phyloP scores from a whole-genome alignment of 2,329 filamentous ascomycete genomes.

The Talaromyces sp. region DNA sequence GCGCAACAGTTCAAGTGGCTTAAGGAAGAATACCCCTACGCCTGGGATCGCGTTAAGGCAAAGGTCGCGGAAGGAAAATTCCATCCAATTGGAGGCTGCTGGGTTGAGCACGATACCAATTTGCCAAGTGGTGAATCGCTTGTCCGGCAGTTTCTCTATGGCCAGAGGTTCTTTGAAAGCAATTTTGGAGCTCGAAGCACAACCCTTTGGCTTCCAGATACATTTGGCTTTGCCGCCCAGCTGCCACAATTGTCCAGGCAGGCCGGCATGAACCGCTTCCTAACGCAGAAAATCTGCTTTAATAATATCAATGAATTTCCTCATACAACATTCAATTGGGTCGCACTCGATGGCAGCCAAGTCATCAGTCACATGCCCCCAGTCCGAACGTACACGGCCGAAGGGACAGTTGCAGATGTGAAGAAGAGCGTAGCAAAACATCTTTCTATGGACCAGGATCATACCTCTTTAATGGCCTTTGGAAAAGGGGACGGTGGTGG shows the following conservation, averaged over 20 bases:
- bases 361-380: constrained; percentile 98
- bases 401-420: constrained; percentile 92
- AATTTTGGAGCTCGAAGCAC: constrained; percentile 83
- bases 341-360: constrained; percentile 89
- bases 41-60: constrained; percentile 84
- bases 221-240: constrained; percentile 95
- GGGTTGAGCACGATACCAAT: constrained; percentile 99
- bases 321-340: constrained; percentile 99
- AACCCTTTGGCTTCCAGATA: constrained; percentile 98
- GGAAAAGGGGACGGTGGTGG: constrained; percentile 96
- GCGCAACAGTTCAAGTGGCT: constrained; percentile 99
- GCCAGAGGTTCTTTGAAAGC: constrained; percentile 90
- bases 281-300: constrained; percentile 98
- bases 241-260: constrained; percentile 89
- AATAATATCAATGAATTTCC: constrained; percentile 99
- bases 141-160: constrained; percentile 90
- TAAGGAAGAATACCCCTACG: constrained; percentile 80
- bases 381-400: constrained; percentile 89
- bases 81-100: constrained; percentile 93
- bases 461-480: constrained; percentile 88
- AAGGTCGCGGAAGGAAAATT: constrained; percentile 90
- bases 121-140: constrained; percentile 94
- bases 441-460: constrained; percentile 92
- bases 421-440: constrained; percentile 85
- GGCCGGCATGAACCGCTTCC: constrained; percentile 91